Evolutionary conservation across 1,284 basidiomycete species (phyloP).

Genomic region (Trichosporon ovoides): DNA sequence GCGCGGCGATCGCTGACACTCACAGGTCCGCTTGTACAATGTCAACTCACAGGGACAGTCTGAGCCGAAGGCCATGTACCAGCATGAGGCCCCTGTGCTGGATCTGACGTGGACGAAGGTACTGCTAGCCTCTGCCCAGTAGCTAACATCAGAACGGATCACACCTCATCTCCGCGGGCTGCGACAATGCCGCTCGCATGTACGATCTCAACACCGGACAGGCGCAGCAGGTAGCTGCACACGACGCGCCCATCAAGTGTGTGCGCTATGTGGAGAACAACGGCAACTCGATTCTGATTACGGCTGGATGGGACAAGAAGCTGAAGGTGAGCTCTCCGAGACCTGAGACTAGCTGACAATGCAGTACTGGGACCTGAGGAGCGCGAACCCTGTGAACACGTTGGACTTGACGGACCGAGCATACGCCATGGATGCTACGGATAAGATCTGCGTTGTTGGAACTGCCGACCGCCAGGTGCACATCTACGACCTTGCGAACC

Average conservation of each 20-base stretch:
- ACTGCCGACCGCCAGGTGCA: conserved; percentile 72
- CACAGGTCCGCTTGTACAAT: conserved; percentile 56
- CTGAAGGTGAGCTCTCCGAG: conserved; percentile 60
- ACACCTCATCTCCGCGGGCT: conserved; percentile 77
- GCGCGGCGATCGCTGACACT: neutral
- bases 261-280: conserved; percentile 66
- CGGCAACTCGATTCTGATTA: conserved; percentile 58
- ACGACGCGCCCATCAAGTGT: conserved; percentile 73
- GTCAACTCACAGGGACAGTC: conserved; percentile 53
- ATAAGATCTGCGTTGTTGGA: conserved; percentile 72
- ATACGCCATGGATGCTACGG: conserved; percentile 55
- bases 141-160: conserved; percentile 58
- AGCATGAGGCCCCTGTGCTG: conserved; percentile 75
- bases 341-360: neutral
- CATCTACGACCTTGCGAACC: conserved; percentile 79
- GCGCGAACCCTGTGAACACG: conserved; percentile 65
- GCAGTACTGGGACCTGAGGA: conserved; percentile 87
- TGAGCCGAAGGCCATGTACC: conserved; percentile 74
- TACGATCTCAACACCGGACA: conserved; percentile 71
- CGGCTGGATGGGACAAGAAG: conserved; percentile 88
- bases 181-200: conserved; percentile 76
- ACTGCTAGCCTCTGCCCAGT: conserved; percentile 14
- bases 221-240: conserved; percentile 68
- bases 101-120: conserved; percentile 75
- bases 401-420: conserved; percentile 82